Conservation (phyloP, 257 asterid genomes). For the Solanum boliviense region DNA sequence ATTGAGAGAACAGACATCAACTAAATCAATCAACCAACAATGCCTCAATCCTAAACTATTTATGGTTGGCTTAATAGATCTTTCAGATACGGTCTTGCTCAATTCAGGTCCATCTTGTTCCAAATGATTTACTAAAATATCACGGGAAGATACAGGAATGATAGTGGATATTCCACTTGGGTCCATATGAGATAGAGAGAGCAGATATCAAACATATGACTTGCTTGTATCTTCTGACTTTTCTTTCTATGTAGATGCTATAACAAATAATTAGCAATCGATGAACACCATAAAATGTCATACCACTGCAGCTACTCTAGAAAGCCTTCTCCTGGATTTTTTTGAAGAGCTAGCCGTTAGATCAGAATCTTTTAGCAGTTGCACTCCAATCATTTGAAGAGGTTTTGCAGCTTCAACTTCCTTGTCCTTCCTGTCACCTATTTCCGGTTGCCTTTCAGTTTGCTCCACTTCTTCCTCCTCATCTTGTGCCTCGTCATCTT, state of each 20-base stretch:
- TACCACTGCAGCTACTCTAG: constrained; percentile 69
- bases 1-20: neutral
- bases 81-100: neutral
- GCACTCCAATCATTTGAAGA: constrained; percentile 96
- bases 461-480: constrained; percentile 75
- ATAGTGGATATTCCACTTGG: neutral
- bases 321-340: constrained; percentile 57
- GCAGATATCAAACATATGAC: neutral
- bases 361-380: constrained; percentile 75
- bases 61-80: neutral
- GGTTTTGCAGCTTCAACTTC: constrained; percentile 70
- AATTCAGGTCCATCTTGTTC: neutral
- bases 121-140: neutral
- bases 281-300: neutral
- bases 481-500: constrained; percentile 54
- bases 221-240: neutral
- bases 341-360: constrained; percentile 55
- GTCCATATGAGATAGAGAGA: neutral
- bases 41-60: neutral
- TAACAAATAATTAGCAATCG: neutral
- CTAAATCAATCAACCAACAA: neutral
- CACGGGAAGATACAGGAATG: neutral
- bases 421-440: constrained; percentile 68
- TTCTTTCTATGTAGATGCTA: neutral
- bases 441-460: constrained; percentile 62